Evolutionary conservation across 2,329 filamentous ascomycete species (phyloP).

Genomic region (Aurifilum marmelostoma): DNA sequence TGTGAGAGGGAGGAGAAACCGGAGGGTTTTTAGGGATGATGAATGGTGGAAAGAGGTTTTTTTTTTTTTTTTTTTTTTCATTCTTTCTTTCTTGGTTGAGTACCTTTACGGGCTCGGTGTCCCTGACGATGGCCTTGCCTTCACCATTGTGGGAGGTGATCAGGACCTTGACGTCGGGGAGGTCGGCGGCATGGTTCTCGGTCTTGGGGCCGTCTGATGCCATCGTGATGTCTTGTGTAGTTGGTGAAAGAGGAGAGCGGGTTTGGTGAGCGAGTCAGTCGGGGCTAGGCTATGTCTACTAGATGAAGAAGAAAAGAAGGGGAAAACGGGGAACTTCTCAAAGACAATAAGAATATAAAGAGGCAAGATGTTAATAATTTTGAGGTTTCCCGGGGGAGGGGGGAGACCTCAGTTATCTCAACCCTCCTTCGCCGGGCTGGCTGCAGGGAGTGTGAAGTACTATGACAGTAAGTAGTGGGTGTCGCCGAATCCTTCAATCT

Average conservation of each 20-base stretch:
- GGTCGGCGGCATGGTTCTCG: constrained; percentile 28
- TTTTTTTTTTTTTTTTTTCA: too few relatives aligned
- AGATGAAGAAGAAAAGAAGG: neutral
- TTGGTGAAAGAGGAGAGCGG: constrained; percentile 30
- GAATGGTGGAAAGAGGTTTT: neutral
- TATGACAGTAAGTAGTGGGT: neutral
- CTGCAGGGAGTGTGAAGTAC: neutral
- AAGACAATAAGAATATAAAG: neutral
- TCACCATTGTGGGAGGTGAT: constrained; percentile 27
- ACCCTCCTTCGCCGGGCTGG: neutral
- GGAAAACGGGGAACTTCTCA: neutral
- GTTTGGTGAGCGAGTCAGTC: constrained; percentile 14
- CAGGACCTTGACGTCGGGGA: constrained; percentile 21
- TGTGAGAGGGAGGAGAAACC: neutral
- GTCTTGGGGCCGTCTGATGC: constrained; percentile 31
- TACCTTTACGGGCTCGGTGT: constrained; percentile 27
- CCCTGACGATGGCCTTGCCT: constrained; percentile 26
- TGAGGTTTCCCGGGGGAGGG: too few relatives aligned
- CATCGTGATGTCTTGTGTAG: constrained; percentile 31
- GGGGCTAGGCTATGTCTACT: neutral
- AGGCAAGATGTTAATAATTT: neutral
- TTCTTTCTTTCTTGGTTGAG: too few relatives aligned
- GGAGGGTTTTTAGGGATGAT: neutral
- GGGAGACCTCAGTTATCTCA: neutral
- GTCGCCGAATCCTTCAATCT: neutral